Evolutionary conservation across 495 filamentous ascomycete species (phyloP).

Genomic region (Penicillium maclennaniae): DNA sequence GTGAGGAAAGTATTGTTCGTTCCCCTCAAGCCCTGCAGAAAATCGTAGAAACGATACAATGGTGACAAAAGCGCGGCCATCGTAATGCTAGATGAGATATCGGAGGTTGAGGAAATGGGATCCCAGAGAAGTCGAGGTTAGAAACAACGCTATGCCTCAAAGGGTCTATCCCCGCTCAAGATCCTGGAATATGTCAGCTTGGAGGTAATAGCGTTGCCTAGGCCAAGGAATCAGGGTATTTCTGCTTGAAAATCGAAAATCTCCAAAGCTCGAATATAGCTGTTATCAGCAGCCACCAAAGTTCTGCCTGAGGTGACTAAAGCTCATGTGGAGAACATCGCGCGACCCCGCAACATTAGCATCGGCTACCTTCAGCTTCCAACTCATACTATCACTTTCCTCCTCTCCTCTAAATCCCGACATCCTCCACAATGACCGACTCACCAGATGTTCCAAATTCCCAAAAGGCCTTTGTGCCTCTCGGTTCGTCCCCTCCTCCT

Average conservation of each 20-base stretch:
- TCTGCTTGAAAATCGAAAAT: no score
- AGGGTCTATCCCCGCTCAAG: background rate
- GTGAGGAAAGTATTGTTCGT: conserved; percentile 12
- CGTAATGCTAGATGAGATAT: background rate
- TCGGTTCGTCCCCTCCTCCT: conserved; percentile 29
- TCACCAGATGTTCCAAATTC: conserved; percentile 34
- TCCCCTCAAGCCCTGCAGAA: conserved; percentile 2
- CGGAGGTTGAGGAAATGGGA: background rate
- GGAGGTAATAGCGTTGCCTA: no score
- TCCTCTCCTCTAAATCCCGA: background rate
- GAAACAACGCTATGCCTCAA: background rate
- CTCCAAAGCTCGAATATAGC: no score
- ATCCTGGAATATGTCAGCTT: background rate
- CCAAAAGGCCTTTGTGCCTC: conserved; percentile 49
- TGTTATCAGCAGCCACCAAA: background rate
- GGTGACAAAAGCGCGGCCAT: background rate
- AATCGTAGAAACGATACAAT: background rate
- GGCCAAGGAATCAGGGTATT: background rate
- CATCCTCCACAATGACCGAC: conserved; percentile 28
- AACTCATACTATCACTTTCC: background rate
- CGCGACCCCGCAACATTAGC: conserved; percentile 2
- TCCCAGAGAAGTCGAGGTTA: background rate
- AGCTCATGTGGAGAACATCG: conserved; percentile 2
- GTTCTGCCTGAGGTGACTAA: background rate
- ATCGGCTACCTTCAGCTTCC: background rate